Evolutionary conservation across 2,329 filamentous ascomycete genomes (phyloP).

Genomic region (Ophiocordyceps australis): DNA sequence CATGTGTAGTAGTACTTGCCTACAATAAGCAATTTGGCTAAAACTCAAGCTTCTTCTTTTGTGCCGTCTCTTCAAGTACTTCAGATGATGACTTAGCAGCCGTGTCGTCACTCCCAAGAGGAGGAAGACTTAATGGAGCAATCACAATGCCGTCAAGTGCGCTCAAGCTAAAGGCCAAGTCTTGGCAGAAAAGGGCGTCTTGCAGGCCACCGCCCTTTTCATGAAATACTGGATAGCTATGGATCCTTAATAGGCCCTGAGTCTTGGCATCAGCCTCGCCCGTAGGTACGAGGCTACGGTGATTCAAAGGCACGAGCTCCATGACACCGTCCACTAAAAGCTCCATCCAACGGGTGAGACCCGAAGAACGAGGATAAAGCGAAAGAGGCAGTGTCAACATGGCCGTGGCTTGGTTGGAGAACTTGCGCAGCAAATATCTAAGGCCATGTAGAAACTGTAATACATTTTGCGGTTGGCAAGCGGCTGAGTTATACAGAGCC

Average conservation of each 20-base stretch:
- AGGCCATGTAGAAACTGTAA: slow-evolving; percentile 70
- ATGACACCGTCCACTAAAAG: slow-evolving; percentile 69
- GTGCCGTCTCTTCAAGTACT: slow-evolving; percentile 31
- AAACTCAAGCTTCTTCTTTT: slow-evolving; percentile 55
- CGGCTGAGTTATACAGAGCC: slow-evolving; percentile 56
- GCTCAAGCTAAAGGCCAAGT: slow-evolving; percentile 81
- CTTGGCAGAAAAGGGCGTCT: slow-evolving; percentile 53
- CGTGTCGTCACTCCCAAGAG: slow-evolving; percentile 53
- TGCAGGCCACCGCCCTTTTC: slow-evolving; percentile 71
- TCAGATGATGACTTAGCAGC: slow-evolving; percentile 13
- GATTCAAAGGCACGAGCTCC: slow-evolving; percentile 57
- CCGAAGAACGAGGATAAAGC: slow-evolving; percentile 58
- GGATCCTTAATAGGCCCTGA: slow-evolving; percentile 72
- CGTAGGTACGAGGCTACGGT: slow-evolving; percentile 32
- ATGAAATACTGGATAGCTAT: slow-evolving; percentile 68
- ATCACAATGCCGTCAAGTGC: slow-evolving; percentile 65
- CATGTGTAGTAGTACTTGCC: too few species aligned
- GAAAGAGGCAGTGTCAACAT: slow-evolving; percentile 65
- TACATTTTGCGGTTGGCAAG: slow-evolving; percentile 52
- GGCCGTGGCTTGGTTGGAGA: slow-evolving; percentile 46
- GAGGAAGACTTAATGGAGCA: slow-evolving; percentile 76
- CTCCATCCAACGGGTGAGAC: slow-evolving; percentile 74
- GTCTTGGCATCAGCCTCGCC: slow-evolving; percentile 46
- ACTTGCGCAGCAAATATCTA: slow-evolving; percentile 52
- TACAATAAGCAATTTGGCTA: too few species aligned